A percentile compares a stretch with the other conserved stretches of the same genome.
Evolutionary conservation across 2,329 filamentous ascomycete genomes (phyloP).

Genomic region (Cladosporium phlei): DNA sequence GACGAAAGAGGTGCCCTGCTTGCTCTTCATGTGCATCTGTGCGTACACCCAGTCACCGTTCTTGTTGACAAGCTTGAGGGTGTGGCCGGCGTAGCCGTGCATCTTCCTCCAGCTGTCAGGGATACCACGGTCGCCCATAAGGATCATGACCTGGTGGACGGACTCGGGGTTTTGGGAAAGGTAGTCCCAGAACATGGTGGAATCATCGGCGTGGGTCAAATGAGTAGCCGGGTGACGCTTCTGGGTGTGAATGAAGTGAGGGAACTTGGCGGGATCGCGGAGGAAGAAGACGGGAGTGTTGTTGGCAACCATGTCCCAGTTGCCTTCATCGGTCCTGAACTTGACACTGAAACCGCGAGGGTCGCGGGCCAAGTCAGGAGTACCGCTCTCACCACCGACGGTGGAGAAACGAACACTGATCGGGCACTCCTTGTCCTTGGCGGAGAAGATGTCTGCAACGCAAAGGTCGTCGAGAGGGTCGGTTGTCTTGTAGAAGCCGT

Average conservation of each 20-base stretch:
- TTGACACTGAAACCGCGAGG: constrained; percentile 69
- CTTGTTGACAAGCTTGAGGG: constrained; percentile 51
- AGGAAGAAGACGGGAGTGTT: constrained; percentile 73
- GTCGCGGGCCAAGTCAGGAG: constrained; percentile 66
- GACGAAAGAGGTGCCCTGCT: constrained; percentile 50
- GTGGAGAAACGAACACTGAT: constrained; percentile 68
- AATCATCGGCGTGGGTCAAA: constrained; percentile 56
- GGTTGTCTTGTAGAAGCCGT: constrained; percentile 46
- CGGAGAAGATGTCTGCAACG: constrained; percentile 45
- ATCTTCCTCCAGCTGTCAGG: constrained; percentile 53
- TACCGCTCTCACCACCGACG: constrained; percentile 68
- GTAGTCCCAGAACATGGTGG: constrained; percentile 65
- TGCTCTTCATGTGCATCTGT: constrained; percentile 51
- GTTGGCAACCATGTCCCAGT: constrained; percentile 67
- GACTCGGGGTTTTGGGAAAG: constrained; percentile 51
- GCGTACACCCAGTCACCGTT: constrained; percentile 50
- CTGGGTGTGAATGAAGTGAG: constrained; percentile 68
- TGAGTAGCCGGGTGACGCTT: constrained; percentile 62
- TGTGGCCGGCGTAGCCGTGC: constrained; percentile 52
- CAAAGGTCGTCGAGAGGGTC: constrained; percentile 44
- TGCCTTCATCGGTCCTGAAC: constrained; percentile 69
- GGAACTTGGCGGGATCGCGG: constrained; percentile 69
- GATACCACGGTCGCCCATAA: constrained; percentile 53
- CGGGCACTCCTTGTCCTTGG: constrained; percentile 65
- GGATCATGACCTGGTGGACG: constrained; percentile 50